Conservation (phyloP, 139 green algal genomes). For the Dunaliella primolecta region DNA sequence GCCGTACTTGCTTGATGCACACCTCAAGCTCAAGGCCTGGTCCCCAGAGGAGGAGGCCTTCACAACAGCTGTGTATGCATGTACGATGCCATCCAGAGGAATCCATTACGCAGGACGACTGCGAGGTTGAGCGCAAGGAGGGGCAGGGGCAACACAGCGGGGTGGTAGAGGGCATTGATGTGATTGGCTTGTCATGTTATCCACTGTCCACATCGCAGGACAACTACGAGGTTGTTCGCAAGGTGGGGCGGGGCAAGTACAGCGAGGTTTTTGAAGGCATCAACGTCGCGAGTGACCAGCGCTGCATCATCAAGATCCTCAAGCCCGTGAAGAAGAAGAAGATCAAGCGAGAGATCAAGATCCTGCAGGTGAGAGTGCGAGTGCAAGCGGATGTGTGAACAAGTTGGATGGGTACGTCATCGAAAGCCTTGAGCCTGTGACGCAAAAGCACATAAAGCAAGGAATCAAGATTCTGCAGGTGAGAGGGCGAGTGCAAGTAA, state of each 20-base stretch:
- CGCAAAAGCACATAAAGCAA: conserved; percentile 99
- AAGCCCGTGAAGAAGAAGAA: conserved; percentile 99
- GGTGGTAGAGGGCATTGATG: too few relatives aligned
- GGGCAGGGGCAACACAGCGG: too few relatives aligned
- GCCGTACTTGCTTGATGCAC: too few relatives aligned
- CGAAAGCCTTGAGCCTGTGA: conserved; percentile 98
- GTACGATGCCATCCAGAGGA: too few relatives aligned
- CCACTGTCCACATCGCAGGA: too few relatives aligned
- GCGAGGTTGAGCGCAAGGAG: too few relatives aligned
- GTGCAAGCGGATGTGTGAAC: neutral
- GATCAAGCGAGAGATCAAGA: conserved; percentile 98
- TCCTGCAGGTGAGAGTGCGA: conserved; percentile 55
- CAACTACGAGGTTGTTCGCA: conserved; percentile 94
- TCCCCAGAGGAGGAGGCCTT: too few relatives aligned
- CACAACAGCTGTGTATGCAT: too few relatives aligned
- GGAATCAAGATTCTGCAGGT: conserved; percentile 94
- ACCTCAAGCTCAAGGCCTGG: too few relatives aligned
- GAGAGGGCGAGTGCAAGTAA: neutral
- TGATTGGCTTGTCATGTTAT: too few relatives aligned
- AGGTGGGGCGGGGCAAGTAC: conserved; percentile 93
- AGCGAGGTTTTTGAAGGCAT: conserved; percentile 98
- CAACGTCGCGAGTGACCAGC: conserved; percentile 66
- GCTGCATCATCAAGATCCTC: conserved; percentile 96
- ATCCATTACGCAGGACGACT: too few relatives aligned
- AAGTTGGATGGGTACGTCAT: conserved; percentile 72